These are phyloP conservation scores for Pyrus hybrid DNA, from an alignment of 331 rosid genomes.

Conservation along the genomic window DNA sequence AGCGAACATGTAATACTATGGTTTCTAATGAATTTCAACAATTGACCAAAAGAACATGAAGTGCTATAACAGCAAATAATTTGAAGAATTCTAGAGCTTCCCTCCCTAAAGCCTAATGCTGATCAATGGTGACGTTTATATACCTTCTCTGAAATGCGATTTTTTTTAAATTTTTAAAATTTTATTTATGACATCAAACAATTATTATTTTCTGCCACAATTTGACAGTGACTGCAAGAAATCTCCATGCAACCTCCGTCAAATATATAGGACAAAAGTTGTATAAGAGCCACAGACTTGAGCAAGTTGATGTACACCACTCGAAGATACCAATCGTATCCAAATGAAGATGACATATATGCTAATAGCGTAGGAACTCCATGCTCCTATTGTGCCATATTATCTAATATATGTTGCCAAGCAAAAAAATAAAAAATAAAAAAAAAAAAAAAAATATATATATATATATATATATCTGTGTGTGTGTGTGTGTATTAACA, in stretches of 20 bases:
- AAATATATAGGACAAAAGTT: not conserved
- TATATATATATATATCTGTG: no score
- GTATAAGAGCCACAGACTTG: not conserved
- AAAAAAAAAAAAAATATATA: no score
- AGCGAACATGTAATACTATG: not conserved
- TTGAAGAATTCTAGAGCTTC: not conserved
- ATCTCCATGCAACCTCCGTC: not conserved
- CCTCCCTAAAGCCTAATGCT: not conserved
- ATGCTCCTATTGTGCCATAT: not conserved
- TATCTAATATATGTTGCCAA: not conserved
- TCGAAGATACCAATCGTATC: not conserved
- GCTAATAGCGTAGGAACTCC: not conserved
- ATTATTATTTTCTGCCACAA: not conserved
- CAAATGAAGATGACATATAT: slow-evolving; percentile 1
- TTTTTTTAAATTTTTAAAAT: not conserved
- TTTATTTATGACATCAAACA: not conserved
- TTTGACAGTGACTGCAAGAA: not conserved
- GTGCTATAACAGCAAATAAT: not conserved
- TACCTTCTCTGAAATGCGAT: not conserved
- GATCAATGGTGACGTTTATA: not conserved
- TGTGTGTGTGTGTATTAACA: no score
- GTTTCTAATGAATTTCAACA: not conserved
- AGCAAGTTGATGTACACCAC: not conserved
- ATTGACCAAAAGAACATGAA: not conserved
- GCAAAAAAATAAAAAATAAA: no score